phyloP scores from a whole-genome alignment of 1,139 yeast genomes.

The Scheffersomyces quercinus region DNA sequence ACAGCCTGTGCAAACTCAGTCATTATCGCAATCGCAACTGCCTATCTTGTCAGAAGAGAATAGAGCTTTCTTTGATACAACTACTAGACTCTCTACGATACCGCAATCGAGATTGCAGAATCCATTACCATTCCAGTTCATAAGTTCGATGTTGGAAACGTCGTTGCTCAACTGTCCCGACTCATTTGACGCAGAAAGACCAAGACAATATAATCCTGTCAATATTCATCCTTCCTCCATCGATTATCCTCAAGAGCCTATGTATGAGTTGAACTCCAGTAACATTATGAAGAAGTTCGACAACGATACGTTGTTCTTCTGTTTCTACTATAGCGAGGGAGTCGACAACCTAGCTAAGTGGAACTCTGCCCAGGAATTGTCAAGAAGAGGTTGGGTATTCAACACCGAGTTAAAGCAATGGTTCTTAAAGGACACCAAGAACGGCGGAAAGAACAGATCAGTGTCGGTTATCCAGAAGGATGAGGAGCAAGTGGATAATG shows the following conservation, averaged over 20 bases:
- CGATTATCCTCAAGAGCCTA: conserved; percentile 90
- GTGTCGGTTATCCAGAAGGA: conserved; percentile 37
- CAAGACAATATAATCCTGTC: conserved; percentile 75
- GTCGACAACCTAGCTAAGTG: conserved; percentile 52
- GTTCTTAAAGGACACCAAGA: conserved; percentile 61
- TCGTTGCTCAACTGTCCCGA: conserved; percentile 91
- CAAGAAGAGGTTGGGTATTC: conserved; percentile 84
- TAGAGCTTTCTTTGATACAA: conserved; percentile 31
- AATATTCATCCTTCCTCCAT: conserved; percentile 89
- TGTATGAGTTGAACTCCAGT: conserved; percentile 54
- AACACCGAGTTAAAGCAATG: conserved; percentile 78
- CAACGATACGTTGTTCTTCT: conserved; percentile 85
- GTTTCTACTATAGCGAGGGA: conserved; percentile 75
- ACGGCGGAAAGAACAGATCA: conserved; percentile 41
- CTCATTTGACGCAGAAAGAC: conserved; percentile 85
- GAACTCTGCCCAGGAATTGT: conserved; percentile 81
- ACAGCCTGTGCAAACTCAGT: background rate
- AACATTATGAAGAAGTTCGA: conserved; percentile 71
- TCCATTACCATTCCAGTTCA: conserved; percentile 60
- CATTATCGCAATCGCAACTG: conserved; percentile 14
- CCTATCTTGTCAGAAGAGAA: conserved; percentile 16
- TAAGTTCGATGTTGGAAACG: conserved; percentile 63
- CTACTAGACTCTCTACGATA: conserved; percentile 30
- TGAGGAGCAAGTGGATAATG: conserved; percentile 23
- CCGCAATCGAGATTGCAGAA: conserved; percentile 37